Evolutionary conservation across 1,284 basidiomycete genomes (phyloP), one percentile per base, ranked within the genome.

Genomic region (Marasmius oreades): DNA sequence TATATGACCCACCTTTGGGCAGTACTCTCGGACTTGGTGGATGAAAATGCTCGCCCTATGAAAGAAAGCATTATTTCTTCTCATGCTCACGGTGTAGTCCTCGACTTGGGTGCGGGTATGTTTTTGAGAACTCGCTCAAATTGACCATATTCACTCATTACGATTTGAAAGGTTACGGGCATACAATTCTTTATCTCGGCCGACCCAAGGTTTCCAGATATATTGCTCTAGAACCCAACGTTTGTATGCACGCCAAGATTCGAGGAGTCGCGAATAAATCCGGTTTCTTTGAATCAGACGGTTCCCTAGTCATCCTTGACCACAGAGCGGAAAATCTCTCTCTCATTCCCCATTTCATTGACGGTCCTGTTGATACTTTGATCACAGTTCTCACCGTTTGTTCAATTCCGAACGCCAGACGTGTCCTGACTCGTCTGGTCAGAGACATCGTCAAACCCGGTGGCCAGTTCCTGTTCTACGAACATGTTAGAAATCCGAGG

Each of bases 21-120:
- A 2, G 56, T 63, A 12, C 82, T 82, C 59, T 82, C 78, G 1
- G 58, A 76, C n/a, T 74, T 74, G 0, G 68, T 77, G 0, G 84
- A 90, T 59, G 72, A 75, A 55, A 70, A 66, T 50, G 68, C 67
- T 0, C 69, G 71, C 11, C 61, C 68, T 0, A 65, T 73, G 0
- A 90, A 88, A 67, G 60, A 70, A 11, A 56, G 57, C 0, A 72
- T 90, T 47, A 77, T 90, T 50, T 74, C 76, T 0, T 72, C 73
- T 0, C 69, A 85, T 61, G 85, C 86, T 2, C 63, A 69, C 11
- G 88, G 88, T 2, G 71, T 81, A 2, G 84, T 90, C 1, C 72
- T 90, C 22, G 88, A 90, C 61, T 61, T 90, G 31, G 88, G 88
- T 16, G 86, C 88, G 67, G 88, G 86, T 84, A 57, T 23, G 36